Evolutionary conservation across 2,329 filamentous ascomycete genomes (phyloP), one percentile per base, ranked within the genome.

Genomic region (Septoria petroselini): DNA sequence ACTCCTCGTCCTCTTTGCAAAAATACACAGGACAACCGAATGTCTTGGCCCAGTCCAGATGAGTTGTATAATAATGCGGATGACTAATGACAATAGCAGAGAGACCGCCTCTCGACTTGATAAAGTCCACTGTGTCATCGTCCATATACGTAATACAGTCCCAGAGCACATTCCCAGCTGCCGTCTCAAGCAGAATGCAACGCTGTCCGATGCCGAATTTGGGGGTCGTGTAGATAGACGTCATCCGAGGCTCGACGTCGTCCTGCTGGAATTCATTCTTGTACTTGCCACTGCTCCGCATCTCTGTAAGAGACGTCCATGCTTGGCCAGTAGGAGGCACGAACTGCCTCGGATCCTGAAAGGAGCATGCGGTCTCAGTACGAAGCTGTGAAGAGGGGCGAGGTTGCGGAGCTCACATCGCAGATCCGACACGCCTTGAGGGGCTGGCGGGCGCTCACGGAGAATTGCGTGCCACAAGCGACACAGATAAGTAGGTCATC

Each of bases 1-100:
- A 93, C 57, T 71, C 62, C 47, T 70, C 67, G 66, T 94, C 88
- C 50, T 86, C 83, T 4, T 68, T 67, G 0, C 83, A 75, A 1
- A 88, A 63, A 61, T 86, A 91, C 1, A 93, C 81, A 0, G 82
- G 82, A 59, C 86, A 90, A 3, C 70, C 58, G 58, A 93, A 91
- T 0, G 76, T 75, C 37, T 72, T 65, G 0, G 85, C 83, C 88
- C 88, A 94, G 58, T 85, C 80, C 0, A 86, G 68, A 65, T 89
- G 84, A 3, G 86, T 86, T 11, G 82, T 83, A 70, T 88, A 93
- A 70, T 87, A 94, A 65, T 94, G 88, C 44, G 88, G 88, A 68
- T 94, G 58, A 82, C 57, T 61, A 45, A 70, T 68, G 0, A 76
- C 82, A 38, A 93, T 90, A 0, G 84, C 86, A 27, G 73, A 72